Evolutionary conservation across 2,329 filamentous ascomycete species (phyloP).

Genomic region (Aspergillus brasiliensis): DNA sequence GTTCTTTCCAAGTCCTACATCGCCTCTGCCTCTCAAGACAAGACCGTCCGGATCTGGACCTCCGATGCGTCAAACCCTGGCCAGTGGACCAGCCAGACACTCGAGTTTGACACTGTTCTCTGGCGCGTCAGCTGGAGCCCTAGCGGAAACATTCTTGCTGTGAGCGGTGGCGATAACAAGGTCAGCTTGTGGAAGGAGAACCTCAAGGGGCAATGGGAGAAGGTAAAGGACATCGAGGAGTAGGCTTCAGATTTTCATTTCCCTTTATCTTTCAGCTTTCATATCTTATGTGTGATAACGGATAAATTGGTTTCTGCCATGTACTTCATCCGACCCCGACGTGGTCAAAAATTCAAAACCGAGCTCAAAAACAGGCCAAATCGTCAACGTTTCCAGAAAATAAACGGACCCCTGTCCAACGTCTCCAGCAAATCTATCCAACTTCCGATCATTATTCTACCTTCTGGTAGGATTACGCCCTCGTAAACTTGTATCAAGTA

Average conservation of each 20-base stretch:
- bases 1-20: conserved; percentile 96
- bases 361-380: neutral
- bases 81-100: conserved; percentile 81
- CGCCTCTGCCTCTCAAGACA: conserved; percentile 91
- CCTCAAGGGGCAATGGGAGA: conserved; percentile 93
- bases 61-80: conserved; percentile 66
- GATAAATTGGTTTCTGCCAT: conserved; percentile 7
- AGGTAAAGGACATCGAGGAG: conserved; percentile 94
- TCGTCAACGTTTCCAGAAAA: conserved; percentile 35
- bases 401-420: conserved; percentile 31
- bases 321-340: conserved; percentile 3
- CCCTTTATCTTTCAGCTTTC: neutral
- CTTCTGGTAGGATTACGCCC: conserved; percentile 50
- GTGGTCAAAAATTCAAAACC: neutral
- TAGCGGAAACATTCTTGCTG: conserved; percentile 92
- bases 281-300: conserved; percentile 15
- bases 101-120: conserved; percentile 84
- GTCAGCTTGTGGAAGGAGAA: conserved; percentile 99
- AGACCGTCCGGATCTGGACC: conserved; percentile 97
- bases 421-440: conserved; percentile 44
- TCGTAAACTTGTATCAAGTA: conserved; percentile 50
- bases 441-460: conserved; percentile 51
- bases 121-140: conserved; percentile 99
- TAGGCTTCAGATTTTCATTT: conserved; percentile 40
- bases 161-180: conserved; percentile 93